Base-by-base conservation (phyloP, 1,139 yeast species). In the Magnusiomyces paraingens region DNA sequence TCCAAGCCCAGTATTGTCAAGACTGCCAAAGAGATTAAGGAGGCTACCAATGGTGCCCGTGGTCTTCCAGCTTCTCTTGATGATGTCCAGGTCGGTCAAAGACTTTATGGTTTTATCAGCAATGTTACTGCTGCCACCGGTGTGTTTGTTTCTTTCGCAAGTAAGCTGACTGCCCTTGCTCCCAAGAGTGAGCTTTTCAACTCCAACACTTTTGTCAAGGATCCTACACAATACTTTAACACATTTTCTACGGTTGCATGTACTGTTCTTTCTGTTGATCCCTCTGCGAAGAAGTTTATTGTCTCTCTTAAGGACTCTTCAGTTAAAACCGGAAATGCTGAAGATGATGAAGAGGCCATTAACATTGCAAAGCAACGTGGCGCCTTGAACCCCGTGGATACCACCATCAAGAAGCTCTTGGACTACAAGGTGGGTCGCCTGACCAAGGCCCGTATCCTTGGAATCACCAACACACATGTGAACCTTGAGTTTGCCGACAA, bases 121-220 rank as follows among this genome's bases (percentile, higher is more conserved):
- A 83, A 90, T 29, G 83, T 88, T 32, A 86, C 94, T 20, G 80
- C 76, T 53, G 77, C 78, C 66, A 58, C 61, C 26, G 98, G 98
- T 60, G 76, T 89, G 32, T 91, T 93, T 67, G 86, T 93, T 55
- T 80, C 86, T 0, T 93, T 93, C 70, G 90, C 84, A 57, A 86
- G 86, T 60, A 81, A 79, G 53, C 78, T 91, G 61, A 86, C 90
- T 36, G 98, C 97, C 49, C 77, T 93, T 61, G 86, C 89, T 2
- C 78, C 87, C 60, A 89, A 93, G 56, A 83, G 84, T 65, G 84
- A 84, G 64, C 84, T 91, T 17, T 76, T 81, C 18, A 80, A 79
- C 48, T 39, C 50, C 14, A 74, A 76, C 52, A 75, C 76, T 43
- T 76, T 76, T 47, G 81, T 79, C 32, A 84, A 55, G 4, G 62